These are phyloP conservation scores for Neurospora sp. DNA, from an alignment of 495 filamentous ascomycete genomes.

Conservation along the genomic window DNA sequence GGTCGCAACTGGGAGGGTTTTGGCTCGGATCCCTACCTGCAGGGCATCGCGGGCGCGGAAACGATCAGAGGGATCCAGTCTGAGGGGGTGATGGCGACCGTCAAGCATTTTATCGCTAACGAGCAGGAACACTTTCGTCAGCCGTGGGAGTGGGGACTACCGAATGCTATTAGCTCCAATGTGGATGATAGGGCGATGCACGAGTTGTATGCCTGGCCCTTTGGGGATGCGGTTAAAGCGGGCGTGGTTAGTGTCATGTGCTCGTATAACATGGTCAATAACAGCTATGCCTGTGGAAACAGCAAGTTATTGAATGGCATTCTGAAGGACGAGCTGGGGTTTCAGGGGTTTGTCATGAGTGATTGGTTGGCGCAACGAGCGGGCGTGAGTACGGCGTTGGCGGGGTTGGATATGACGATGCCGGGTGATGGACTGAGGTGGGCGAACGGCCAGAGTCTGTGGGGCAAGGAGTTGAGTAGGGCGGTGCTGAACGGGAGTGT, in stretches of 20 bases:
- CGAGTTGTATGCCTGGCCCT: constrained; percentile 86
- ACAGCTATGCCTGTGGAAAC: constrained; percentile 84
- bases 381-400: constrained; percentile 68
- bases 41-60: constrained; percentile 51
- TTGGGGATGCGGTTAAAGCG: constrained; percentile 73
- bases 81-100: constrained; percentile 58
- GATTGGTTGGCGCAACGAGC: constrained; percentile 89
- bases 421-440: constrained; percentile 78
- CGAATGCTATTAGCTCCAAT: constrained; percentile 68
- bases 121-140: constrained; percentile 66
- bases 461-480: constrained; percentile 67
- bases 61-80: constrained; percentile 67
- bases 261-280: constrained; percentile 83
- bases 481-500: constrained; percentile 76
- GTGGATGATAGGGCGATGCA: constrained; percentile 74
- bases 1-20: constrained; percentile 75
- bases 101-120: constrained; percentile 68
- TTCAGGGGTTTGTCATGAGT: constrained; percentile 87
- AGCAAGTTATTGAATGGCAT: constrained; percentile 86
- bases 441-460: constrained; percentile 68
- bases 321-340: constrained; percentile 89
- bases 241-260: constrained; percentile 89
- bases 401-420: constrained; percentile 92
- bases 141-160: constrained; percentile 73
- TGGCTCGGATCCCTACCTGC: constrained; percentile 63